Conservation (phyloP, 371 early-diverging fungal genomes). For the Mucor irregularis region DNA sequence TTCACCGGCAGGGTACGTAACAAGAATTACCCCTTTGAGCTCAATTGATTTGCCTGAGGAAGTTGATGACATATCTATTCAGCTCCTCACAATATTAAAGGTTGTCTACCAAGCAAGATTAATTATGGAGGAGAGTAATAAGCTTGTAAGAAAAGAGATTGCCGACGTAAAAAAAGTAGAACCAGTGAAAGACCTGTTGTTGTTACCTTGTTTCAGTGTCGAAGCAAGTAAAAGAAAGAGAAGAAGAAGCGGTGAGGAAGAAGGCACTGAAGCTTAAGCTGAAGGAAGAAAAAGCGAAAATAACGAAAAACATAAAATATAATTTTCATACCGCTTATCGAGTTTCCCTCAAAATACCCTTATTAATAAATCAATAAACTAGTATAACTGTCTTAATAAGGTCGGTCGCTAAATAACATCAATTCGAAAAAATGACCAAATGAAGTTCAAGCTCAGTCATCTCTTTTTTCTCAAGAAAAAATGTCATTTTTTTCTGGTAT, state of each 20-base stretch:
- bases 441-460: conserved; percentile 54
- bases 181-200: conserved; percentile 2
- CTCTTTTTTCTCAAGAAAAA: conserved; percentile 53
- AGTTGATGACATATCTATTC: conserved; percentile 6
- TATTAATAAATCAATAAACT: conserved; percentile 13
- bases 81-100: conserved; percentile 11
- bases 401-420: too few relatives aligned
- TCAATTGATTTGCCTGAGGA: conserved; percentile 11
- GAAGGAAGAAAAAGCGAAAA: conserved; percentile 17
- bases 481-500: too few relatives aligned
- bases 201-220: conserved; percentile 10
- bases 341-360: conserved; percentile 15
- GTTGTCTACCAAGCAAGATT: conserved; percentile 1
- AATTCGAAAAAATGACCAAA: too few relatives aligned
- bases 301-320: conserved; percentile 15
- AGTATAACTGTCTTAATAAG: conserved; percentile 10
- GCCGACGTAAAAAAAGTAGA: conserved; percentile 5
- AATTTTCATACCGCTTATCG: conserved; percentile 18
- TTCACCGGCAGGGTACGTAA: conserved; percentile 6
- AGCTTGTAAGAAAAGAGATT: conserved; percentile 6
- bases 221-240: conserved; percentile 10
- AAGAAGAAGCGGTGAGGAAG: conserved; percentile 2
- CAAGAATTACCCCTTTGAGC: conserved; percentile 10
- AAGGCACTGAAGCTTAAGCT: conserved; percentile 8
- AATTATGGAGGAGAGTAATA: conserved; percentile 6